These are phyloP conservation scores for Scutellaria minor DNA, from an alignment of 257 asterid species.

Conservation along the genomic window DNA sequence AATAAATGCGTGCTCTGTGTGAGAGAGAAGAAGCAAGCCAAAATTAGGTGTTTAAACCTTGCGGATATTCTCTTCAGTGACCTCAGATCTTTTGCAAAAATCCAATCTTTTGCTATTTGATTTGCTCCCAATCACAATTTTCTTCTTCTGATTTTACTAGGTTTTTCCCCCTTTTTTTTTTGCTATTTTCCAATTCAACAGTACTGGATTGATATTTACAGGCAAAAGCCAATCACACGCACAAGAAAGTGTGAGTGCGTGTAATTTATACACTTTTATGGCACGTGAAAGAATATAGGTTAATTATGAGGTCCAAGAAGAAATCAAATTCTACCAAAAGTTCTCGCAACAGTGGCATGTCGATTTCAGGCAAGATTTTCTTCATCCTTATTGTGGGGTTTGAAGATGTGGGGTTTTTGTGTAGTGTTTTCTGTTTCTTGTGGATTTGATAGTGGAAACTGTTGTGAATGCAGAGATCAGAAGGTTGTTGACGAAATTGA, in stretches of 20 bases:
- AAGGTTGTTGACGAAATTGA: conserved; percentile 29
- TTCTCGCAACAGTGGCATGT: conserved; percentile 34
- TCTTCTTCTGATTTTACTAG: conserved; percentile 7
- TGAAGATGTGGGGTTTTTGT: background rate
- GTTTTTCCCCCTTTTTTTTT: too few species aligned
- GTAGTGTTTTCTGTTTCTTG: background rate
- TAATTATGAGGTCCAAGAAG: conserved; percentile 41
- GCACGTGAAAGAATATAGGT: conserved; percentile 31
- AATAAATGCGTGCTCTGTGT: conserved; percentile 19
- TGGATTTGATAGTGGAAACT: conserved; percentile 32
- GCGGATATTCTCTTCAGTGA: conserved; percentile 17
- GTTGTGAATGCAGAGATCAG: conserved; percentile 23
- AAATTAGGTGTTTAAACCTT: conserved; percentile 17
- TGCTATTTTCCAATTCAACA: background rate
- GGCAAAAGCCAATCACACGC: conserved; percentile 5
- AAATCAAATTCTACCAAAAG: conserved; percentile 38
- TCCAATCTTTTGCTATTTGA: conserved; percentile 23
- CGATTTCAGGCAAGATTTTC: conserved; percentile 48
- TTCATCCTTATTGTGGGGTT: background rate
- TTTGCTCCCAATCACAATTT: conserved; percentile 10
- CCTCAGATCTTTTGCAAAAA: conserved; percentile 36
- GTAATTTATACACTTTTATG: conserved; percentile 22
- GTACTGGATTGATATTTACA: conserved; percentile 19
- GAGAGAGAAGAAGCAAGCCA: conserved; percentile 30
- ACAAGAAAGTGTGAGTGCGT: conserved; percentile 20